A percentile compares a stretch with the other conserved stretches of the same genome.
These are phyloP conservation scores for Hypoxylon trugodes DNA, from an alignment of 495 filamentous ascomycete genomes.

Conservation along the genomic window DNA sequence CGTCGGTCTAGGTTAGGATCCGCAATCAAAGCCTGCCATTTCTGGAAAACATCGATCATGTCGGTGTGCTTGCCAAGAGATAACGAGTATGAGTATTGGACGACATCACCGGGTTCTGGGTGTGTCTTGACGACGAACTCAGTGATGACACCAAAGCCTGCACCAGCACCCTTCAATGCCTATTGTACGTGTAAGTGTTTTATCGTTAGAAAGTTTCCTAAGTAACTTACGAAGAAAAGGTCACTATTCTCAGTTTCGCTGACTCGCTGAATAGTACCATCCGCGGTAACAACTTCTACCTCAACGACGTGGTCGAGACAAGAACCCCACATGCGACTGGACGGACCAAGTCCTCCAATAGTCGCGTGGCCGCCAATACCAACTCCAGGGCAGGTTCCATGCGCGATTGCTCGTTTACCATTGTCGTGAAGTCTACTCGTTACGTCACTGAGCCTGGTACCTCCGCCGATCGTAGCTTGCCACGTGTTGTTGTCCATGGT, in stretches of 20 bases:
- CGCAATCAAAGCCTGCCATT: conserved; percentile 56
- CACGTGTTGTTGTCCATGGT: conserved; percentile 62
- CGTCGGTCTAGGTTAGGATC: conserved; percentile 63
- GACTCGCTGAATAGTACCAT: conserved; percentile 63
- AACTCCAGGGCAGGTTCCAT: conserved; percentile 69
- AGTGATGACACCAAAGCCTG: conserved; percentile 71
- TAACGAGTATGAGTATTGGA: conserved; percentile 61
- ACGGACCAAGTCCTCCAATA: conserved; percentile 62
- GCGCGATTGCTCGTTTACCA: conserved; percentile 71
- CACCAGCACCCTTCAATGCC: conserved; percentile 67
- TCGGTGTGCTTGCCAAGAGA: conserved; percentile 54
- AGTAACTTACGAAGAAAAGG: conserved; percentile 61
- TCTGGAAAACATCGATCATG: conserved; percentile 48
- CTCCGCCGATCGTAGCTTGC: conserved; percentile 72
- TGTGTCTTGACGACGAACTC: conserved; percentile 69
- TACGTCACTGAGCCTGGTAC: conserved; percentile 68
- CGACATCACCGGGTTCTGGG: conserved; percentile 60
- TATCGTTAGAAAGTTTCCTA: neutral
- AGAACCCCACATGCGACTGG: conserved; percentile 65
- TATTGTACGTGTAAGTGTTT: conserved; percentile 38
- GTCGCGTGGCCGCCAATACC: conserved; percentile 79
- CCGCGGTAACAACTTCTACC: conserved; percentile 68
- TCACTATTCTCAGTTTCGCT: conserved; percentile 61
- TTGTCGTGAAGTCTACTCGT: conserved; percentile 64
- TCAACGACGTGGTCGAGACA: conserved; percentile 62